phyloP scores from a whole-genome alignment of 441 rosid genomes.

The Euphorbia celastroides region DNA sequence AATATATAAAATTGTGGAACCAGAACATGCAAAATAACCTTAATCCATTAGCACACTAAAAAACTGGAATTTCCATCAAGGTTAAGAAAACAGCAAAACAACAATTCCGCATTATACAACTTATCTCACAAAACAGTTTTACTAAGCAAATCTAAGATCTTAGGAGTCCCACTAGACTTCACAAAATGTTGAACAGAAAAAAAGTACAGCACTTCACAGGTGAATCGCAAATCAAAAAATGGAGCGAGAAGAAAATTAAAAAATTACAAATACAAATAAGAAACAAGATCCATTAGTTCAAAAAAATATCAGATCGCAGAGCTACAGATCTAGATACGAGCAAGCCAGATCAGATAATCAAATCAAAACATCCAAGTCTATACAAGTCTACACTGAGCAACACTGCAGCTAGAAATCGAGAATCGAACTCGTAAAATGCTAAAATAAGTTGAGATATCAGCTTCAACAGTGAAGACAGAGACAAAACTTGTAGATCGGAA shows the following conservation, averaged over 20 bases:
- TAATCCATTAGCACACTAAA: neutral
- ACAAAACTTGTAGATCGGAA: constrained; percentile 6
- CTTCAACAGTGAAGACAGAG: neutral
- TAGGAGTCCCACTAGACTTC: neutral
- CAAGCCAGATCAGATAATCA: constrained; percentile 22
- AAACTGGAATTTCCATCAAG: neutral
- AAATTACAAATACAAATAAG: neutral
- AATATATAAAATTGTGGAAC: too few relatives aligned
- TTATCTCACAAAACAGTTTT: neutral
- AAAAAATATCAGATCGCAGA: constrained; percentile 4
- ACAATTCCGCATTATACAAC: neutral
- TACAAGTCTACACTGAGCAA: neutral
- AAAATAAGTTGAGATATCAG: constrained; percentile 7
- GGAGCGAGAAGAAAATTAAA: too few relatives aligned
- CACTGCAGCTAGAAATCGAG: neutral
- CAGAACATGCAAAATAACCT: neutral
- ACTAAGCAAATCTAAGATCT: neutral
- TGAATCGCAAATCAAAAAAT: neutral
- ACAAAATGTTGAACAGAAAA: neutral
- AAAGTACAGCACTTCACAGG: neutral
- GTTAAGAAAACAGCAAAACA: neutral
- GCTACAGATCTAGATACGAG: constrained; percentile 22
- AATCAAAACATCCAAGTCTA: neutral
- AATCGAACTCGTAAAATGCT: neutral
- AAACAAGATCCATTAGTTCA: neutral